Percentiles rank a stretch among this genome's conserved stretches.
These are phyloP conservation scores for Penicillium bovifimosum DNA, from an alignment of 495 filamentous ascomycete genomes.

Conservation along the genomic window DNA sequence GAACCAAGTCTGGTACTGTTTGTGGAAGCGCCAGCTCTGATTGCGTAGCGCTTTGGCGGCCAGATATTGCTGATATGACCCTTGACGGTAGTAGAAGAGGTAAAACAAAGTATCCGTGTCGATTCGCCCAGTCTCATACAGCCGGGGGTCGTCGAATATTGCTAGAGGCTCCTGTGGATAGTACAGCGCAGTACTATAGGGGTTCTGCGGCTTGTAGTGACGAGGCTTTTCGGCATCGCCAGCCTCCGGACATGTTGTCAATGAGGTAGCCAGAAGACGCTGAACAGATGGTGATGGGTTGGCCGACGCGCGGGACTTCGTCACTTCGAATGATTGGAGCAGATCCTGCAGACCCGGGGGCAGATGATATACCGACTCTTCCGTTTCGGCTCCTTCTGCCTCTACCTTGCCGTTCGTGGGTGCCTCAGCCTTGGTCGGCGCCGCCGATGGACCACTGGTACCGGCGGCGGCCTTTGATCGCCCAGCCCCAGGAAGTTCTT, in stretches of 20 bases:
- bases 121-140: slow-evolving; percentile 71
- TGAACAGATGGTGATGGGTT: slow-evolving; percentile 59
- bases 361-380: slow-evolving; percentile 92
- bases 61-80: slow-evolving; percentile 93
- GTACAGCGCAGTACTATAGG: slow-evolving; percentile 71
- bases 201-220: slow-evolving; percentile 75
- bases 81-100: slow-evolving; percentile 97
- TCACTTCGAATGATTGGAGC: slow-evolving; percentile 81
- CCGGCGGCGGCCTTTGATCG: slow-evolving; percentile 45
- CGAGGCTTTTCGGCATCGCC: slow-evolving; percentile 75
- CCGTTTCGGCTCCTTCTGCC: slow-evolving; percentile 27
- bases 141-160: slow-evolving; percentile 81
- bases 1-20: slow-evolving; percentile 99
- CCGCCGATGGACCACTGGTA: slow-evolving; percentile 13
- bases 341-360: slow-evolving; percentile 85
- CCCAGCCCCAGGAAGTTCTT: slow-evolving; percentile 29
- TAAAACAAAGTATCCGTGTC: slow-evolving; percentile 98
- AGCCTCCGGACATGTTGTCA: slow-evolving; percentile 63
- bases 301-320: slow-evolving; percentile 56
- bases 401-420: slow-evolving; percentile 32
- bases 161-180: slow-evolving; percentile 88
- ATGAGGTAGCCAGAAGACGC: slow-evolving; percentile 65
- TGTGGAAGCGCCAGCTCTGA: slow-evolving; percentile 98
- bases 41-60: slow-evolving; percentile 91
- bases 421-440: slow-evolving; percentile 20